Percentiles rank a stretch among this genome's conserved stretches.
These are phyloP conservation scores for Bipolaris victoriae DNA, from an alignment of 2,329 filamentous ascomycete species.

Conservation along the genomic window DNA sequence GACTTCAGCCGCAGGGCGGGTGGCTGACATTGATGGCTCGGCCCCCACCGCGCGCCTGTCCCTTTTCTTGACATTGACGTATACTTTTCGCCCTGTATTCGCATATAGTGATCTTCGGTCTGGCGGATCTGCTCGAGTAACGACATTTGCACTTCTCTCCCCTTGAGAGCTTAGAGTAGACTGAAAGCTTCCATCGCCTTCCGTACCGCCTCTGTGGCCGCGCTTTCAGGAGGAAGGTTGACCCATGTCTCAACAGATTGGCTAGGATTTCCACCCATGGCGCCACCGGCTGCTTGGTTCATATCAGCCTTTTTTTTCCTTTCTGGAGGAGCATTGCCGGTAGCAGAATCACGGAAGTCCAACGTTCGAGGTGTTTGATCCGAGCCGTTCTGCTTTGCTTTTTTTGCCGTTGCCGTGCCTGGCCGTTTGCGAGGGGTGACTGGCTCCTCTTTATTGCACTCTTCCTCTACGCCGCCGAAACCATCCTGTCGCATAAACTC, in stretches of 20 bases:
- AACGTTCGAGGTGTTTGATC: slow-evolving; percentile 3
- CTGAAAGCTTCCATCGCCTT: slow-evolving; percentile 14
- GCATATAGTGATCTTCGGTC: too few species aligned
- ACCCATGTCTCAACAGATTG: slow-evolving; percentile 7
- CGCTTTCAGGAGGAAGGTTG: slow-evolving; percentile 10
- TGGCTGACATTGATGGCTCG: background rate
- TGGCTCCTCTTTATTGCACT: background rate
- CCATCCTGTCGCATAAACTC: slow-evolving; percentile 16
- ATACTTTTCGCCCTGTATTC: background rate
- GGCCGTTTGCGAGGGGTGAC: slow-evolving; percentile 10
- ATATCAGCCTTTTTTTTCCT: background rate
- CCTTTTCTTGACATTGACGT: background rate
- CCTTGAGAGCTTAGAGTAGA: background rate
- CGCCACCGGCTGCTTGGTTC: background rate
- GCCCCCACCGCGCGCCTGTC: background rate
- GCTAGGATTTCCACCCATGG: slow-evolving; percentile 4
- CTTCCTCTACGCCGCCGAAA: slow-evolving; percentile 11
- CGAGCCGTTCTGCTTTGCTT: slow-evolving; percentile 1
- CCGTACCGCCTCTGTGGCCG: slow-evolving; percentile 12
- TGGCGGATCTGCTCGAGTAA: background rate
- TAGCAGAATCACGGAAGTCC: slow-evolving; percentile 4
- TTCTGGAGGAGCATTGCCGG: background rate
- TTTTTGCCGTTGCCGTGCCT: slow-evolving; percentile 2
- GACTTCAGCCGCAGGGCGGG: background rate
- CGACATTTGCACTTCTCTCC: background rate